These are phyloP conservation scores for Sanghuangporus baumii DNA, from an alignment of 1,284 basidiomycete genomes.

Conservation along the genomic window DNA sequence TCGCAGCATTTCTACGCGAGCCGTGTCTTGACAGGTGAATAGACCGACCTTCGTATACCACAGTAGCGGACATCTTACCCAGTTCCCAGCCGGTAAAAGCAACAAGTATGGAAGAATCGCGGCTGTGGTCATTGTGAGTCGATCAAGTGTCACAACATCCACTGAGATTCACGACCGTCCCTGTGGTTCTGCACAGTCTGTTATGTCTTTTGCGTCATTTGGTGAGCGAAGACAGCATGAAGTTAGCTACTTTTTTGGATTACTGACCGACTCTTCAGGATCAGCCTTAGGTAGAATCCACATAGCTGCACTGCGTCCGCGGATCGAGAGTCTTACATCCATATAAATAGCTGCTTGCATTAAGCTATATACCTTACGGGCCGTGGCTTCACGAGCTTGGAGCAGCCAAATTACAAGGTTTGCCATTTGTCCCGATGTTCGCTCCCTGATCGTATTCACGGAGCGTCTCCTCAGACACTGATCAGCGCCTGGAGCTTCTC, in stretches of 20 bases:
- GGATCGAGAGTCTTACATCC: neutral
- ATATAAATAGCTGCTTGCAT: neutral
- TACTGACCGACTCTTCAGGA: neutral
- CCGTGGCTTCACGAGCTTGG: neutral
- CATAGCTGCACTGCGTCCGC: no score
- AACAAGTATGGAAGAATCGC: neutral
- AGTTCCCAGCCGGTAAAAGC: neutral
- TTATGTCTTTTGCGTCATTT: neutral
- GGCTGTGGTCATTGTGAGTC: neutral
- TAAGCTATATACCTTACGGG: neutral
- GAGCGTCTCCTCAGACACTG: neutral
- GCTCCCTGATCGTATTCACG: neutral
- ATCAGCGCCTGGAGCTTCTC: neutral
- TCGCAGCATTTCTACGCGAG: neutral
- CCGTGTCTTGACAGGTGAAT: neutral
- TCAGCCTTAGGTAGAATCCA: neutral
- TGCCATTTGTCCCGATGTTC: neutral
- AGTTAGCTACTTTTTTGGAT: no score
- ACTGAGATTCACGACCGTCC: neutral
- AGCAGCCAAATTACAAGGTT: neutral
- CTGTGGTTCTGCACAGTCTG: neutral
- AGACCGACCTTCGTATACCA: no score
- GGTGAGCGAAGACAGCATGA: neutral
- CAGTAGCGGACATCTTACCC: neutral
- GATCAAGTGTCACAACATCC: no score